phyloP scores from a whole-genome alignment of 352 stramenopile species.

The Phytophthora melonis region DNA sequence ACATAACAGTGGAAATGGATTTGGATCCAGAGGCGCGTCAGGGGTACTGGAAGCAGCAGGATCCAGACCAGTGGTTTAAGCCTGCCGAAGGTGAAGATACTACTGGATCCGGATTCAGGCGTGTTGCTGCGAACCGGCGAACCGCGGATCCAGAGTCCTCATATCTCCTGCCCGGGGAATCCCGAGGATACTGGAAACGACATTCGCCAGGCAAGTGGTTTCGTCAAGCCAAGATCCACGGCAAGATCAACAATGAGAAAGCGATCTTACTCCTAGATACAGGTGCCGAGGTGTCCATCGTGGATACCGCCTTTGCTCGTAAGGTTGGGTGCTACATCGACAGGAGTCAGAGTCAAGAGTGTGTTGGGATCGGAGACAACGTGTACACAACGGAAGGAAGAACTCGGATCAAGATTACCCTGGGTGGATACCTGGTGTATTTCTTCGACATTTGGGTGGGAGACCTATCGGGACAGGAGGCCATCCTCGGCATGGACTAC shows the following conservation, averaged over 20 bases:
- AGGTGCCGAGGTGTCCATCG: too few relatives aligned
- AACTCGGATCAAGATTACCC: too few relatives aligned
- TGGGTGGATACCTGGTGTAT: too few relatives aligned
- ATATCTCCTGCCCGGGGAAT: background rate
- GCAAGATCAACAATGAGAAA: too few relatives aligned
- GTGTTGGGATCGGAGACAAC: too few relatives aligned
- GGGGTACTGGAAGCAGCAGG: slow-evolving; percentile 32
- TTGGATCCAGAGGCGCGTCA: slow-evolving; percentile 4
- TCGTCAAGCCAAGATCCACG: too few relatives aligned
- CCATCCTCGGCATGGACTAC: slow-evolving; percentile 2
- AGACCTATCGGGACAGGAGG: background rate
- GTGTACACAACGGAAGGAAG: too few relatives aligned
- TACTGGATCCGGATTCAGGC: background rate
- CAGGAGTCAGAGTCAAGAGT: too few relatives aligned
- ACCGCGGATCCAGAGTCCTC: background rate
- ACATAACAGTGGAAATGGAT: background rate
- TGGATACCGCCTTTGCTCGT: too few relatives aligned
- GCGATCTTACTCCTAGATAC: too few relatives aligned
- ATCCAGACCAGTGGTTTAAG: background rate
- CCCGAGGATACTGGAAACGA: background rate
- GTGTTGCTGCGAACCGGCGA: background rate
- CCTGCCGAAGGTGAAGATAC: background rate
- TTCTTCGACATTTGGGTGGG: background rate
- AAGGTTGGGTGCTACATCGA: too few relatives aligned
- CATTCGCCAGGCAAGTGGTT: background rate